Evolutionary conservation across 139 green algal species (phyloP).

Genomic region (Nannochloris sp.): DNA sequence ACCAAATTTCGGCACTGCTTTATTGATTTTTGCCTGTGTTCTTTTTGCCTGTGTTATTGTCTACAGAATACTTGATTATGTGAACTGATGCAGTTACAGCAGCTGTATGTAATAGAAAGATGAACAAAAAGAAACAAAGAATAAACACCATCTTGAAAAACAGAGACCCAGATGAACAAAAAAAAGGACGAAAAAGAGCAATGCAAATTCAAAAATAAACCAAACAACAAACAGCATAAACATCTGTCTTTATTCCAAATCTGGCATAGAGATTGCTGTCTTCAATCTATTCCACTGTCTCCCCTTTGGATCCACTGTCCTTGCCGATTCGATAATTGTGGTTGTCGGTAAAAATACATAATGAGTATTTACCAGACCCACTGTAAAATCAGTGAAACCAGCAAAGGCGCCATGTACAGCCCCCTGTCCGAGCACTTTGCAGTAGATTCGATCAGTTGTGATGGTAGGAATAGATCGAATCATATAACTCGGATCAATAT

Average conservation of each 20-base stretch:
- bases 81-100: no score
- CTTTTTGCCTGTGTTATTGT: no score
- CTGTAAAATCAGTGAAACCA: conserved; percentile 84
- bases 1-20: no score
- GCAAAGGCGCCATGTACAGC: conserved; percentile 95
- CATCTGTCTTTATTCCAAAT: conserved; percentile 27
- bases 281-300: conserved; percentile 55
- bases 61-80: no score
- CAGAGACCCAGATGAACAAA: no score
- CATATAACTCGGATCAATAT: conserved; percentile 92
- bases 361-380: conserved; percentile 76
- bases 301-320: conserved; percentile 38
- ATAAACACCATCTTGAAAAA: no score
- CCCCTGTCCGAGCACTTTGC: conserved; percentile 90
- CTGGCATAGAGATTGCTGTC: conserved; percentile 71
- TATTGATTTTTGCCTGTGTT: no score
- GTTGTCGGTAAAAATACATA: conserved; percentile 84
- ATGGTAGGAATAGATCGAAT: conserved; percentile 88
- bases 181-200: no score
- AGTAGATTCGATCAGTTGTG: conserved; percentile 84
- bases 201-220: not conserved
- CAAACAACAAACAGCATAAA: not conserved
- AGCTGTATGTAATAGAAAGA: no score
- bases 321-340: conserved; percentile 65
- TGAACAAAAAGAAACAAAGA: no score